Conservation (phyloP, 208 protist species). For the Leishmania amazonensis region DNA sequence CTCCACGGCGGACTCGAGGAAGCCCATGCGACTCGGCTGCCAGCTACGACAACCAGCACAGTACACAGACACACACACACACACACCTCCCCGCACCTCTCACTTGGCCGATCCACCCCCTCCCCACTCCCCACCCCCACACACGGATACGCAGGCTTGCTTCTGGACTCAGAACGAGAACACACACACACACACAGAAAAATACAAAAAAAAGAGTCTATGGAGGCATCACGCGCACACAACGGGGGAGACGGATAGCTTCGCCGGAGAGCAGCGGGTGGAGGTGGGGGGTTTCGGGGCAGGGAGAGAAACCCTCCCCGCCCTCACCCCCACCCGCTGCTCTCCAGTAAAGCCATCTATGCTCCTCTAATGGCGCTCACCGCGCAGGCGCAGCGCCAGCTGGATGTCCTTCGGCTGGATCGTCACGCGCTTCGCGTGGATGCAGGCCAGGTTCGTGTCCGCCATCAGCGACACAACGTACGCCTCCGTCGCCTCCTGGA, state of each 20-base stretch:
- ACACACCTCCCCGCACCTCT: not conserved
- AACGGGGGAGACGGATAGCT: no score
- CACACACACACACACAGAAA: not conserved
- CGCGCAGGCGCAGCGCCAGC: slow-evolving; percentile 56
- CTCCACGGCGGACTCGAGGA: not conserved
- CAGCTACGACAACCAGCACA: not conserved
- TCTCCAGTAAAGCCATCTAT: not conserved
- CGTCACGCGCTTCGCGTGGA: slow-evolving; percentile 88
- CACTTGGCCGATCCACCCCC: no score
- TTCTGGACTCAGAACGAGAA: not conserved
- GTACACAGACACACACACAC: not conserved
- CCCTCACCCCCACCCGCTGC: no score
- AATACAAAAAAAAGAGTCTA: not conserved
- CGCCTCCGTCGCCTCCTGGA: slow-evolving; percentile 92
- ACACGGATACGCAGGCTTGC: not conserved
- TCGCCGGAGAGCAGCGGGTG: not conserved
- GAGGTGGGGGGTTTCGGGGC: no score
- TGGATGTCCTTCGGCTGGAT: slow-evolving; percentile 82
- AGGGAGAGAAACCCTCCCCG: not conserved
- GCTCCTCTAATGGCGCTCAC: slow-evolving; percentile 45
- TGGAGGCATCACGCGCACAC: not conserved
- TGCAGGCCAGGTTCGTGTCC: slow-evolving; percentile 89
- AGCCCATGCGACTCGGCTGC: not conserved
- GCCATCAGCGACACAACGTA: slow-evolving; percentile 93
- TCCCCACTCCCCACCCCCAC: no score